phyloP scores from a whole-genome alignment of 2,329 filamentous ascomycete species.

The Penicillium hesseltinei region DNA sequence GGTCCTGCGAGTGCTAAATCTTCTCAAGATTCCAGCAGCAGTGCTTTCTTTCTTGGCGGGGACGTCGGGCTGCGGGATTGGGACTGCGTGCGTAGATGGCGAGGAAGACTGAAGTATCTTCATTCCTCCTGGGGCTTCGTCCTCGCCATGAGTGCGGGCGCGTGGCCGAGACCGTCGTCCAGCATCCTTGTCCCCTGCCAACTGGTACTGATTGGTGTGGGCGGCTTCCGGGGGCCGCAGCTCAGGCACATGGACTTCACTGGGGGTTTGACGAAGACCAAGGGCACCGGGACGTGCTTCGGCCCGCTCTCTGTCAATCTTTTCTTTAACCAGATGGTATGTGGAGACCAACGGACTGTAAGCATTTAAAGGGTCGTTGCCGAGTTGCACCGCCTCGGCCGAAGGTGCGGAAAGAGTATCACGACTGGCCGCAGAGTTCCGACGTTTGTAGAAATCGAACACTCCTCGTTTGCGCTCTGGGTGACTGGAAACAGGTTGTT shows the following conservation, averaged over 20 bases:
- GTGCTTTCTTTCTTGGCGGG: slow-evolving; percentile 80
- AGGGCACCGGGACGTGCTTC: slow-evolving; percentile 60
- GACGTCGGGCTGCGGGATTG: slow-evolving; percentile 59
- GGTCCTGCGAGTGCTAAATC: slow-evolving; percentile 86
- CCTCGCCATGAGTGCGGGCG: slow-evolving; percentile 90
- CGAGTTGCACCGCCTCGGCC: slow-evolving; percentile 76
- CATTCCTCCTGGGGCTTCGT: slow-evolving; percentile 74
- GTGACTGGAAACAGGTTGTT: slow-evolving; percentile 59
- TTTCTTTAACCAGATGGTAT: slow-evolving; percentile 95
- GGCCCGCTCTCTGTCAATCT: slow-evolving; percentile 73
- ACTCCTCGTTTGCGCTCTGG: slow-evolving; percentile 83
- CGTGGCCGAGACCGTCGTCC: slow-evolving; percentile 79
- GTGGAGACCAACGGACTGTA: slow-evolving; percentile 90
- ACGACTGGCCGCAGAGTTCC: slow-evolving; percentile 77
- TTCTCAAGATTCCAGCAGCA: slow-evolving; percentile 76
- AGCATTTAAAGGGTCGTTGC: slow-evolving; percentile 85
- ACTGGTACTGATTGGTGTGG: slow-evolving; percentile 88
- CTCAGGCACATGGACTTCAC: slow-evolving; percentile 67
- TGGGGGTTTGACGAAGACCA: slow-evolving; percentile 56
- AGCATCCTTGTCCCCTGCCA: slow-evolving; percentile 83
- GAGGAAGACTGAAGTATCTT: slow-evolving; percentile 62
- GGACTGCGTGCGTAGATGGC: slow-evolving; percentile 47
- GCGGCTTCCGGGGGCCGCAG: slow-evolving; percentile 79
- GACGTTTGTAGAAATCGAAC: slow-evolving; percentile 95
- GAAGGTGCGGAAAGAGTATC: slow-evolving; percentile 85